A percentile compares a stretch with the other conserved stretches of the same genome.
Conservation (phyloP, 2,329 filamentous ascomycete species). For the Sporothrix phasma region DNA sequence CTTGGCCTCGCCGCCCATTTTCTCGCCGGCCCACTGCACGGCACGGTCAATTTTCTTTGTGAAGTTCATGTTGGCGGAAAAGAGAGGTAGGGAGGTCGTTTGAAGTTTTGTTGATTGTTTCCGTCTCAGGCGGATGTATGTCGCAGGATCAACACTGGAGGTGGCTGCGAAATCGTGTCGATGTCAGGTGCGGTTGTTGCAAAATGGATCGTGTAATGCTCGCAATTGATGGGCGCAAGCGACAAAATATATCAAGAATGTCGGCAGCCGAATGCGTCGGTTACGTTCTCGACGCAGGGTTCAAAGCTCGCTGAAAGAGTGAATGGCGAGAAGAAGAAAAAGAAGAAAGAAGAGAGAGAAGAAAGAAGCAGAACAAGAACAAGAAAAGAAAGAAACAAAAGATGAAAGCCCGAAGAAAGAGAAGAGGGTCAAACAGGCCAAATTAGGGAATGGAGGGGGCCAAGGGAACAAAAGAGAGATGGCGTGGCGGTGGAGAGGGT, state of each 20-base stretch:
- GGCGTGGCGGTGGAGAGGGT: neutral
- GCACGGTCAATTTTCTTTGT: conserved; percentile 87
- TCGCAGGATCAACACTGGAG: neutral
- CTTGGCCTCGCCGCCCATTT: conserved; percentile 86
- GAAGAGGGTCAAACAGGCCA: neutral
- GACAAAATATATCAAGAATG: neutral
- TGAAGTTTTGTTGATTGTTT: neutral
- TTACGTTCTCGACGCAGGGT: neutral
- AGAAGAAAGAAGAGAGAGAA: neutral
- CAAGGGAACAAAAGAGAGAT: neutral
- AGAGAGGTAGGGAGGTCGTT: neutral
- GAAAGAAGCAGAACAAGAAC: neutral
- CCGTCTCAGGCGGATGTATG: neutral
- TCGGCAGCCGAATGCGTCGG: conserved; percentile 1
- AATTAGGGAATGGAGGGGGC: neutral
- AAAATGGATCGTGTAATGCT: neutral
- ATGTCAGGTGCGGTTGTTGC: neutral
- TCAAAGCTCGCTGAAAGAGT: neutral
- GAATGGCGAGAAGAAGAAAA: neutral
- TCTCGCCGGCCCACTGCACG: conserved; percentile 96
- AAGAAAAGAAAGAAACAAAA: neutral
- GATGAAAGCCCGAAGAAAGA: neutral
- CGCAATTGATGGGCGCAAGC: neutral
- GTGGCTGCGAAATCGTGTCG: neutral
- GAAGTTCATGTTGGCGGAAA: conserved; percentile 38